Evolutionary conservation across 108 stramenopile genomes (phyloP), one percentile per base, ranked within the genome.

Genomic region (Cylindrotheca closterium): DNA sequence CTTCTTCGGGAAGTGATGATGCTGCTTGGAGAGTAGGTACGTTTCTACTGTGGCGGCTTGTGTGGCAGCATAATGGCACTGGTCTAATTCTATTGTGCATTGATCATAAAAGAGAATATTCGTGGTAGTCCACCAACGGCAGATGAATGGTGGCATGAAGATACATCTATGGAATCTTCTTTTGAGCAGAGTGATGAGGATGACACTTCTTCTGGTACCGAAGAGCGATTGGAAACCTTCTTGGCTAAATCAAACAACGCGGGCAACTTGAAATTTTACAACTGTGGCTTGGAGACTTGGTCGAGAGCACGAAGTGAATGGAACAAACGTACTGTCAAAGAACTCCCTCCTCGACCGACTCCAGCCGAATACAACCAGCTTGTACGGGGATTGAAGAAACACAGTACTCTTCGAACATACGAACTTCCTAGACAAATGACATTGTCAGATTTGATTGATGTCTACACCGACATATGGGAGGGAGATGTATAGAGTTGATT

Each of bases 231-330:
- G 15, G 37, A 42, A 15, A 42, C 10, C 15, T 42, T 42, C 15
- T 15, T 42, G 7, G 37, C 37, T 7, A 42, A 42, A 15, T 42
- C 37, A 15, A n/a, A n/a, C n/a, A 7, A 42, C 7, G 10, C 37
- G 10, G 37, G 32, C 2, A 45, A 19, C 4, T 53, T 29, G 26
- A 52, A 74, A 22, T 77, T 77, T 65, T 63, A 63, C n/a, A 77
- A 77, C 22, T 77, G 75, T 34, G 75, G 75, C 5, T 55, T 70
- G 10, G 68, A 77, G 34, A 77, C 68, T 4, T 77, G 75, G 75
- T 28, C 60, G 17, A 63, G 58, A 37, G 63, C 64, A 18, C 55
- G 68, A 42, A 24, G 60, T 37, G 68, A 67, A 60, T 77, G 75
- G 75, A 66, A 66, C 25, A 28, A 58, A 51, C 63, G 51, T 48